These are phyloP conservation scores for Quercus bicolor DNA, from an alignment of 306 rosid species.

Conservation along the genomic window DNA sequence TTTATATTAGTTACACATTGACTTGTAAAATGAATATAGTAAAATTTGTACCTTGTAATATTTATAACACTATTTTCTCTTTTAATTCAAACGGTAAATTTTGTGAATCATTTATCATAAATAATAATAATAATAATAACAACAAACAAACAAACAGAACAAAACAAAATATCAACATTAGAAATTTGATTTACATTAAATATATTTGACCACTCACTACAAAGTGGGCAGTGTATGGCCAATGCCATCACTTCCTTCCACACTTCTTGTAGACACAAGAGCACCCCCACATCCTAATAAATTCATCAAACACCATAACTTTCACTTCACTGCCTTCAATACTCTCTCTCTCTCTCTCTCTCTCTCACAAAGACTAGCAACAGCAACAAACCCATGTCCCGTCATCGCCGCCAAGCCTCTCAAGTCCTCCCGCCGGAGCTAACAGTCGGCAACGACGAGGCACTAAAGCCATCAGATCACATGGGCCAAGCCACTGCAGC, in stretches of 20 bases:
- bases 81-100: neutral
- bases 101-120: neutral
- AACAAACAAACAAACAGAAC: neutral
- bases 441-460: conserved; percentile 15
- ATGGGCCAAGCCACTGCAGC: neutral
- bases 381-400: conserved; percentile 13
- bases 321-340: conserved; percentile 4
- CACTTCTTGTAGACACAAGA: neutral
- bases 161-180: neutral
- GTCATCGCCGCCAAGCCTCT: conserved; percentile 31
- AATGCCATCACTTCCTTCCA: neutral
- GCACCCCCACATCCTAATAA: neutral
- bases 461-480: neutral
- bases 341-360: neutral
- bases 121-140: neutral
- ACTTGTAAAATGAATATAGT: no score
- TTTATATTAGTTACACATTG: no score
- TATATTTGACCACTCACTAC: neutral
- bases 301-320: neutral
- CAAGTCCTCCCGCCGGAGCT: conserved; percentile 20
- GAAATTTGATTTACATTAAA: neutral
- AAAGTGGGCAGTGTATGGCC: neutral
- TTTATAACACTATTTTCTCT: no score
- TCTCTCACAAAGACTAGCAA: neutral
- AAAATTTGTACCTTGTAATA: no score